Conservation (phyloP, 306 rosid genomes). For the Hippophae tibetana region DNA sequence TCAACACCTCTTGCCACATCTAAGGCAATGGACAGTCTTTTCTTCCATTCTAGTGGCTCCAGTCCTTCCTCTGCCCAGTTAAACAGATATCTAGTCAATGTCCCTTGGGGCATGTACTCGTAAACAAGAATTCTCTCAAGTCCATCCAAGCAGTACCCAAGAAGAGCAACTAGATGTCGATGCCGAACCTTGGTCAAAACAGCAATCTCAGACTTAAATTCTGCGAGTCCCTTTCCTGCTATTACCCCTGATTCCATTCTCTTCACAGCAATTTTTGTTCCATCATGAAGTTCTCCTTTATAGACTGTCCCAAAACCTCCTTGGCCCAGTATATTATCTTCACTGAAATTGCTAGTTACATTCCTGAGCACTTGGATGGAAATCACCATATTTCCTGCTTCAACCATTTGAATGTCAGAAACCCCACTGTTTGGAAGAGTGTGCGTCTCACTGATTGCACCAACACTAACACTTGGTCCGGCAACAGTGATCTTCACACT, state of each 20-base stretch:
- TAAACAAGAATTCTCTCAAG: constrained; percentile 80
- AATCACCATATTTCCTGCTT: constrained; percentile 88
- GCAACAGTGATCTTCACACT: constrained; percentile 87
- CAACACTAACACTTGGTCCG: constrained; percentile 80
- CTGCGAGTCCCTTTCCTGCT: constrained; percentile 62
- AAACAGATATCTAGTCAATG: constrained; percentile 68
- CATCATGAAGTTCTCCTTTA: constrained; percentile 82
- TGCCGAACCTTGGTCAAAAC: constrained; percentile 90
- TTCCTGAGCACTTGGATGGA: constrained; percentile 77
- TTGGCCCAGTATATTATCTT: constrained; percentile 64
- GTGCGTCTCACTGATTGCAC: constrained; percentile 52
- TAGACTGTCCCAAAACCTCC: constrained; percentile 84
- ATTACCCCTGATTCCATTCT: constrained; percentile 84
- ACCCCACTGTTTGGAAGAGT: constrained; percentile 41
- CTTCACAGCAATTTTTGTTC: constrained; percentile 76
- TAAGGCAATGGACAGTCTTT: constrained; percentile 62
- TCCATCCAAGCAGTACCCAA: constrained; percentile 90
- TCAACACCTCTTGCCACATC: constrained; percentile 93
- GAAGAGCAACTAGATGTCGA: constrained; percentile 79
- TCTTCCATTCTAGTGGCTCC: constrained; percentile 66
- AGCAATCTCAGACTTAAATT: constrained; percentile 78
- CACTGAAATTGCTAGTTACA: constrained; percentile 65
- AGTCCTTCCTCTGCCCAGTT: constrained; percentile 82
- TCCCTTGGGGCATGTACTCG: constrained; percentile 92
- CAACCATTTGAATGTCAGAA: constrained; percentile 84